phyloP scores from a whole-genome alignment of 2,329 filamentous ascomycete genomes.

The Chaetothyriales sp. region DNA sequence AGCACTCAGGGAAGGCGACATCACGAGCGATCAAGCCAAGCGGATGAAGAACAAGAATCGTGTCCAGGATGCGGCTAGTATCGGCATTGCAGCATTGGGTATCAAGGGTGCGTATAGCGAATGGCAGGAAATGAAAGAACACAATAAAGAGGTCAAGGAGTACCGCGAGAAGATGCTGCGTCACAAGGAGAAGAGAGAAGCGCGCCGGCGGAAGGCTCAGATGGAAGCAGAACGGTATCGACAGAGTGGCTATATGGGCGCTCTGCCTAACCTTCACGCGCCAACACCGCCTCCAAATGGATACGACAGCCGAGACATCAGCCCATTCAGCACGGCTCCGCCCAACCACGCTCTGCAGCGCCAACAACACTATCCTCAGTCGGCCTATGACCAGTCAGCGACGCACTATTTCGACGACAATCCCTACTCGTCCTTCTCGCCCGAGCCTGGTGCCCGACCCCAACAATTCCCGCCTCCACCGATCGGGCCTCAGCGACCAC shows the following conservation, averaged over 20 bases:
- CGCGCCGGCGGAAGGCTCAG: conserved; percentile 14
- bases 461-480: background rate
- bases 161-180: conserved; percentile 37
- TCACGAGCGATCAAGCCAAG: conserved; percentile 47
- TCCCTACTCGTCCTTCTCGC: conserved; percentile 4
- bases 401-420: conserved; percentile 12
- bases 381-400: background rate
- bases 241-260: conserved; percentile 8
- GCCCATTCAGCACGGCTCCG: conserved; percentile 1
- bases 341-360: conserved; percentile 1
- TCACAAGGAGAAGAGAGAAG: conserved; percentile 16
- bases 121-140: conserved; percentile 55
- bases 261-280: conserved; percentile 10
- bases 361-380: background rate
- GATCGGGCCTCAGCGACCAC: background rate
- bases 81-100: conserved; percentile 53
- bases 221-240: conserved; percentile 10
- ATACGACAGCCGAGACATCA: conserved; percentile 1
- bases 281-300: conserved; percentile 3
- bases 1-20: conserved; percentile 49
- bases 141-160: conserved; percentile 42
- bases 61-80: conserved; percentile 50
- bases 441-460: background rate
- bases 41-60: conserved; percentile 51
- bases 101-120: conserved; percentile 53